Evolutionary conservation across 2,329 filamentous ascomycete species (phyloP), one percentile per base, ranked within the genome.

Genomic region (Verticillium zaregamsianum): DNA sequence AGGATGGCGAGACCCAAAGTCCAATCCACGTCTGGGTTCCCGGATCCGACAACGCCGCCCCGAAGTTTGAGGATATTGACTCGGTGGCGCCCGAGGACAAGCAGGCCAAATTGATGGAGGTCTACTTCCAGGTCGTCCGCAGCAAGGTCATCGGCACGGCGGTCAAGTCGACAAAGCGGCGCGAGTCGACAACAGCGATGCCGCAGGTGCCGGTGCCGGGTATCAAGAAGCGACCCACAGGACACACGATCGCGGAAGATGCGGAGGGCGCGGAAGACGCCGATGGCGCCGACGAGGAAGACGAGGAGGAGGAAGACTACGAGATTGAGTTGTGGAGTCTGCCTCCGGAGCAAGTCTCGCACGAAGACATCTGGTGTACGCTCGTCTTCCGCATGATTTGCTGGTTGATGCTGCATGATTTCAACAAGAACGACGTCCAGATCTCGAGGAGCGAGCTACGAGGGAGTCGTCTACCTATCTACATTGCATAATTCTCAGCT

Each of bases 341-440:
- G 25, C 31, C 54, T 5, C 12, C 54, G 23, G 54, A 55, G 25
- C 20, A 52, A 7, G 23, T 59, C 45, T 59, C 69, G n/a, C 70
- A 74, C 54, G 74, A 77, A 54, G 75, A 78, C 8, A 77, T 84
- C n/a, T 86, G 83, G 83, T 82, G 81, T 65, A 80, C 79, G 8
- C 71, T 86, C 20, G 76, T 85, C 4, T 82, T 86, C 64, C 73
- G 83, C 31, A 86, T 86, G 83, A 74, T 86, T 28, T 85, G 82
- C 68, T 86, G 83, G 84, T 70, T 86, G 59, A 76, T 82, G 71
- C 70, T 86, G 63, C 83, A 86, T 66, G 82, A 86, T 66, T 86
- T 86, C 59, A 75, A 84, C 68, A 82, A 81, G 67, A 75, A 78
- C 62, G 84, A 86, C 61, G 74, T 81, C 11, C 82, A 85, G 69